phyloP scores from a whole-genome alignment of 495 filamentous ascomycete genomes.

The Annulohypoxylon moriforme region DNA sequence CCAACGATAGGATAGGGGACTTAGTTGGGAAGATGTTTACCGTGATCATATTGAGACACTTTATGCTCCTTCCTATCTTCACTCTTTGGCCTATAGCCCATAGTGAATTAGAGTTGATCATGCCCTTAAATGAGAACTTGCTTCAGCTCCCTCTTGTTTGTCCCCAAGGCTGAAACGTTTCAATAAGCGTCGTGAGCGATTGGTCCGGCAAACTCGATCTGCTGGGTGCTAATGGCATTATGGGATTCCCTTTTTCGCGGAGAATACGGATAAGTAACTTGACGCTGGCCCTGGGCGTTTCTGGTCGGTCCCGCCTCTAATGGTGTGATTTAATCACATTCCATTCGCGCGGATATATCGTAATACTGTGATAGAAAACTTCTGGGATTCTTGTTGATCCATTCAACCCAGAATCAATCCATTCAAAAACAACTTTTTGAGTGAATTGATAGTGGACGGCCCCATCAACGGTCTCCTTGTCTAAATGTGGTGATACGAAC shows the following conservation, averaged over 20 bases:
- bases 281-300: neutral
- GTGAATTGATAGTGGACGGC: no score
- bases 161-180: neutral
- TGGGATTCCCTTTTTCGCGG: conserved; percentile 1
- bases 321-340: conserved; percentile 28
- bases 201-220: neutral
- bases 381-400: neutral
- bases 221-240: neutral
- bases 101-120: no score
- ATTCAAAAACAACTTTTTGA: no score
- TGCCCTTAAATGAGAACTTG: neutral
- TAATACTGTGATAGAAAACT: neutral
- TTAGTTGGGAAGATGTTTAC: no score
- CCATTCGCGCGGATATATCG: neutral
- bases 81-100: no score
- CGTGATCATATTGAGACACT: no score
- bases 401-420: neutral
- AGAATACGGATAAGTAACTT: neutral
- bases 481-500: no score
- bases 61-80: no score
- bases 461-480: no score
- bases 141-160: neutral
- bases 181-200: neutral
- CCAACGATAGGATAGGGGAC: no score
- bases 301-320: conserved; percentile 1